Evolutionary conservation across 2,329 filamentous ascomycete species (phyloP).

Genomic region (Penicillium sp.): DNA sequence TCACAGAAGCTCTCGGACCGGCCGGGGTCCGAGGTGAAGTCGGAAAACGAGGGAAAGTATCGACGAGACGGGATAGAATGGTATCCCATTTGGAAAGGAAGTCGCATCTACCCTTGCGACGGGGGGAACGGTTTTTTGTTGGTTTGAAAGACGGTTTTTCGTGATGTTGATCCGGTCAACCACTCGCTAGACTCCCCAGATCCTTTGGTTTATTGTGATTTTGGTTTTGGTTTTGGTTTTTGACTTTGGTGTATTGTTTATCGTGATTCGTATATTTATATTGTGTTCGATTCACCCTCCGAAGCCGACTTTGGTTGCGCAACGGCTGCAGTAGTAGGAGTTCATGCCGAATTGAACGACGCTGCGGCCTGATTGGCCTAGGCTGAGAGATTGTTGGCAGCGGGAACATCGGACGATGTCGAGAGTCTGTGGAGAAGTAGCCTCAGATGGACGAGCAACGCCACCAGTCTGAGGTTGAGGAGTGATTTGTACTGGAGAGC

Average conservation of each 20-base stretch:
- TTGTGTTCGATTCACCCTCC: conserved; percentile 31
- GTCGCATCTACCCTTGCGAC: neutral
- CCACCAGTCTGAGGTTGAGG: conserved; percentile 15
- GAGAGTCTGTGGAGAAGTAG: conserved; percentile 28
- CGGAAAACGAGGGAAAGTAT: neutral
- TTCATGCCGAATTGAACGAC: conserved; percentile 50
- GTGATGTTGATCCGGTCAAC: neutral
- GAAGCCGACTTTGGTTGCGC: conserved; percentile 47
- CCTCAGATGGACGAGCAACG: conserved; percentile 23
- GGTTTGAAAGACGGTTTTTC: neutral
- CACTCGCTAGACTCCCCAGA: neutral
- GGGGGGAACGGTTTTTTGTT: neutral
- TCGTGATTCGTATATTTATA: neutral
- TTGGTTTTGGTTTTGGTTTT: neutral
- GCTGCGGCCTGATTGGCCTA: conserved; percentile 37
- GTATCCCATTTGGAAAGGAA: neutral
- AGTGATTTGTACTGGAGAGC: conserved; percentile 36
- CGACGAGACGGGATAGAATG: neutral
- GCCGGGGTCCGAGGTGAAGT: neutral
- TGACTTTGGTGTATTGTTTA: neutral
- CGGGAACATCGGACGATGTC: conserved; percentile 49
- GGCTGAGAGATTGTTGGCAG: conserved; percentile 47
- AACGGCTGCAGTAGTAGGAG: conserved; percentile 50
- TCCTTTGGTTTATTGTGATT: neutral
- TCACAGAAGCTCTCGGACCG: neutral